Evolutionary conservation across 1,139 yeast genomes (phyloP), one percentile per base, ranked within the genome.

Genomic region (Blastobotrys proliferans): DNA sequence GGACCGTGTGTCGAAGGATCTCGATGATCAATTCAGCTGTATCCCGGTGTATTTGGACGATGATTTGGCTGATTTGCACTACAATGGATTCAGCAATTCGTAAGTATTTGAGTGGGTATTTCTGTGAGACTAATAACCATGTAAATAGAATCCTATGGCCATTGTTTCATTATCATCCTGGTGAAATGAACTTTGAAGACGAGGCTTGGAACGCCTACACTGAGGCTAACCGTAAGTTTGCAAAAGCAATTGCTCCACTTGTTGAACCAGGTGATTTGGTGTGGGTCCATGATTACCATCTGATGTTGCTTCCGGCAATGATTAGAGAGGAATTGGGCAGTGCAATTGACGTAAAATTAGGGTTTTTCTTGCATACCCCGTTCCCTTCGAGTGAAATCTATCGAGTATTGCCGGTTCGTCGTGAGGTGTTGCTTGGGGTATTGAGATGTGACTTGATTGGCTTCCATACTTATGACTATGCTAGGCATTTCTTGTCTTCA

Each of bases 391-490:
- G 94, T 43, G 99, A 94, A 62, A 92, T 94, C 49, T 94, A 94
- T 67, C 57, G 99, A 61, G 90, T 94, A 46, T 71, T 94, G 56
- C 99, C 99, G 0, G 98, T 94, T 14, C 76, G 99, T 64, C 79
- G 83, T 55, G 98, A 94, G 64, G 88, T 94, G 44, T 70, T 94
- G 56, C 78, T 77, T 49, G 99, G 99, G 39, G 95, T 94, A 2
- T 70, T 94, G 60, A 83, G 94, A 56, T 92, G 97, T 67, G 96
- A 94, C 62, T 74, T 94, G 56, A 81, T 94, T 58, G 99, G 99
- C 0, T 94, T 94, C 74, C 99, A 94, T 64, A 94, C 98, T n/a
- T 94, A 94, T 64, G 99, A 94, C 64, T 94, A 94, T 59, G 98
- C 96, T n/a, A 77, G 99, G 56, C 99, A 94, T 68, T 94, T 94